Evolutionary conservation across 2,329 filamentous ascomycete genomes (phyloP).

Genomic region (Neonectria coccinea): DNA sequence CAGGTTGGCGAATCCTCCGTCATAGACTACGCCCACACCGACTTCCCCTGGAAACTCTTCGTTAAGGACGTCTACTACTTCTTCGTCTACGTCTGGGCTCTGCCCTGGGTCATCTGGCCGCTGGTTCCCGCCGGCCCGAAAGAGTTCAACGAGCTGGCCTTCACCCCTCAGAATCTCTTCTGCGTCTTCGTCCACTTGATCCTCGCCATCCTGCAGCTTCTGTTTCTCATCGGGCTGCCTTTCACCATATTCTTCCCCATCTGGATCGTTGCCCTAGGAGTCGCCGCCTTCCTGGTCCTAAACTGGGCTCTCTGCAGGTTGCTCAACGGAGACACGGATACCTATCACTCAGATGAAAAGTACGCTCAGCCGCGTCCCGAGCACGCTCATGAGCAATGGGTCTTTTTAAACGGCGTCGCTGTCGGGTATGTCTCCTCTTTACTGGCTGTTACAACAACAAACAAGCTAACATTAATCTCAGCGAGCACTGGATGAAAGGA

Average conservation of each 20-base stretch:
- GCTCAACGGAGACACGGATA: constrained; percentile 63
- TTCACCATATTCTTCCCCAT: constrained; percentile 60
- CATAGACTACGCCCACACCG: constrained; percentile 72
- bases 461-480: constrained; percentile 43
- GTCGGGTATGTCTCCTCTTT: constrained; percentile 60
- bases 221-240: constrained; percentile 70
- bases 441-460: not conserved
- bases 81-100: constrained; percentile 64
- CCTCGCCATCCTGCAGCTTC: constrained; percentile 68
- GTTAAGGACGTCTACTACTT: constrained; percentile 67
- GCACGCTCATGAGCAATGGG: constrained; percentile 76
- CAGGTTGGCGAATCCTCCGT: constrained; percentile 68
- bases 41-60: constrained; percentile 64
- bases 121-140: constrained; percentile 63
- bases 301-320: constrained; percentile 64
- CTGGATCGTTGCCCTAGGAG: constrained; percentile 57
- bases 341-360: constrained; percentile 64
- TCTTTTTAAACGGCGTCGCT: constrained; percentile 82
- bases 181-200: constrained; percentile 69
- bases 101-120: constrained; percentile 73
- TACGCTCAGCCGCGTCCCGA: constrained; percentile 62
- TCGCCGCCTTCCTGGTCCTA: constrained; percentile 59
- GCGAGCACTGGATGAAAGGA: constrained; percentile 74
- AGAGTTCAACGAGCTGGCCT: constrained; percentile 73
- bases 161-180: constrained; percentile 66